A percentile compares a stretch with the other conserved stretches of the same genome.
These are phyloP conservation scores for Aquilaria malaccensis DNA, from an alignment of 345 rosid genomes.

Conservation along the genomic window DNA sequence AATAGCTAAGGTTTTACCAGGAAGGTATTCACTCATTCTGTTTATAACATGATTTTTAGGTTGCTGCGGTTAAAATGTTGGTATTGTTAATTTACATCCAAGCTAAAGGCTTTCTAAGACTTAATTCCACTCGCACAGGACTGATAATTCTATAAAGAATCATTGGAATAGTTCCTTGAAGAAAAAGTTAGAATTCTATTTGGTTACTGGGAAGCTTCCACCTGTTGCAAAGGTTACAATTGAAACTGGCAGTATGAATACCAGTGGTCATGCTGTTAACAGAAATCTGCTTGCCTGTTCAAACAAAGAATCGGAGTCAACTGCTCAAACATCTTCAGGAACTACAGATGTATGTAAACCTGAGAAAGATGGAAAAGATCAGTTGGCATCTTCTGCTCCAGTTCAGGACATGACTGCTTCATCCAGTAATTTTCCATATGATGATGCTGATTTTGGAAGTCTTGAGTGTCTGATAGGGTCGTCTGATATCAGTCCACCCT, in stretches of 20 bases:
- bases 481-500: too few species aligned
- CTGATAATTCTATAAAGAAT: slow-evolving; percentile 92
- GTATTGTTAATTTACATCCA: neutral
- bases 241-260: slow-evolving; percentile 35
- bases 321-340: slow-evolving; percentile 43
- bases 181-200: slow-evolving; percentile 76
- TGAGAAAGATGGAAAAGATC: slow-evolving; percentile 43
- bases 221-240: slow-evolving; percentile 37
- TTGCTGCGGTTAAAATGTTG: neutral
- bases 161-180: slow-evolving; percentile 99
- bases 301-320: slow-evolving; percentile 40
- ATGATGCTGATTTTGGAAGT: slow-evolving; percentile 46
- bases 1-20: slow-evolving; percentile 89
- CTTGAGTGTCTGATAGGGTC: too few species aligned
- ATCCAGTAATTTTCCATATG: slow-evolving; percentile 21
- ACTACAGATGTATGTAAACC: slow-evolving; percentile 34
- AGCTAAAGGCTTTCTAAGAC: neutral
- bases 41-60: too few species aligned
- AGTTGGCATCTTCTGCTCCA: slow-evolving; percentile 31
- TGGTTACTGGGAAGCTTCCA: slow-evolving; percentile 69
- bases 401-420: slow-evolving; percentile 38
- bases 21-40: slow-evolving; percentile 48
- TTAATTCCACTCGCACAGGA: slow-evolving; percentile 41
- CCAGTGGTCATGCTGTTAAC: slow-evolving; percentile 13
- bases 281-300: slow-evolving; percentile 23